Evolutionary conservation across 2,329 filamentous ascomycete species (phyloP), one percentile per base, ranked within the genome.

Genomic region (Diaporthe sp.): DNA sequence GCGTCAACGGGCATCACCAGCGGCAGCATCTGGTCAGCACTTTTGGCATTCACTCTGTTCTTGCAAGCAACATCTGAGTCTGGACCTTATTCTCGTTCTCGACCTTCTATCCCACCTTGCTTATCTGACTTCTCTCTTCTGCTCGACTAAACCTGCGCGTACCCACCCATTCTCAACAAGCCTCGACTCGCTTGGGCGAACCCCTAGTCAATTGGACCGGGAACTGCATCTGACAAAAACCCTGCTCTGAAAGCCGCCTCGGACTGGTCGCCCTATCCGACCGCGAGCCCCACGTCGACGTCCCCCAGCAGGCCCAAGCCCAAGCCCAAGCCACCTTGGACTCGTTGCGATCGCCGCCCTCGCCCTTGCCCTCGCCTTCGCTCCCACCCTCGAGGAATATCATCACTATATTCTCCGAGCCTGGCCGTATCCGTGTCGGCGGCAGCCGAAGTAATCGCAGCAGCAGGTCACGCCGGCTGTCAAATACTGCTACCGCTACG

Each of bases 301-400:
- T 49, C 31, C 51, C 47, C 37, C 51, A 55, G 51, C 34, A 60
- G 17, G 47, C 55, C 49, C 31, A 70, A 49, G 39, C 51, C 72
- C 39, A 65, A 25, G 49, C 55, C 49, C 39, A 70, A 70, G 51
- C 51, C 72, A 68, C 55, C 25, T 42, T 47, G n/a, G 25, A 70
- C 20, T 63, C 67, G 28, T 71, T 39, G 73, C 58, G 47, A 75
- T 75, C 68, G 58, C 68, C 67, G 60, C 55, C 65, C 39, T 37
- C 65, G 55, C 60, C 34, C 17, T 67, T 25, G 60, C 31, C 44
- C 25, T 55, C 71, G 34, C 34, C 60, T 25, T 25, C 58, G 28
- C 13, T 39, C 22, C 25, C 58, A 22, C 25, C 51, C 15, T 22
- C 37, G 25, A 63, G 47, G 34, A 75, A 58, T 34, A 58, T 58